phyloP scores from a whole-genome alignment of 768 basidiomycete genomes.

The Artomyces pyxidatus region DNA sequence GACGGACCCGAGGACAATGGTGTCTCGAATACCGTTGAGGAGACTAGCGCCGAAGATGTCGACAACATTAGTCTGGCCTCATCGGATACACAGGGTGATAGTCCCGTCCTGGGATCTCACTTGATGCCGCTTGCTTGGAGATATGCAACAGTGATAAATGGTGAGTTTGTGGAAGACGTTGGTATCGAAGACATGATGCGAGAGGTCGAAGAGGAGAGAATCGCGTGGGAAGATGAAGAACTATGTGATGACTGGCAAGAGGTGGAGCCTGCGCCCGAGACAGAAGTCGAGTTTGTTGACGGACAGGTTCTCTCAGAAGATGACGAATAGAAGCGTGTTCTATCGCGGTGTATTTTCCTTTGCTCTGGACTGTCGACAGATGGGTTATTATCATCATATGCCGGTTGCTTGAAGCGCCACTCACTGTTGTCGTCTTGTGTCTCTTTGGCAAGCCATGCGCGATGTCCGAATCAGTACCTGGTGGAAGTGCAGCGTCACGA shows the following conservation, averaged over 20 bases:
- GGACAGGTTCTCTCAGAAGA: no score
- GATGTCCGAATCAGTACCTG: no score
- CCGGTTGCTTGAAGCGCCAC: no score
- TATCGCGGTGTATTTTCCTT: not conserved
- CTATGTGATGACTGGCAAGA: not conserved
- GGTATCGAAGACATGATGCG: not conserved
- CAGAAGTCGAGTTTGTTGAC: not conserved
- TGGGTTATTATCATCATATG: not conserved
- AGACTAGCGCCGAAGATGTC: no score
- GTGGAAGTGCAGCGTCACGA: no score
- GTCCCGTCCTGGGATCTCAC: not conserved
- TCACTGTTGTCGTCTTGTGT: no score
- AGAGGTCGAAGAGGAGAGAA: not conserved
- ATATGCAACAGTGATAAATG: not conserved
- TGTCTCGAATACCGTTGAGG: not conserved
- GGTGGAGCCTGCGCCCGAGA: not conserved
- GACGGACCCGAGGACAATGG: no score
- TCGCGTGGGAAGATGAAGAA: not conserved
- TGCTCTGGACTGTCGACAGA: not conserved
- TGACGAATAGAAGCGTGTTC: not conserved
- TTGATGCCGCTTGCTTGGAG: not conserved
- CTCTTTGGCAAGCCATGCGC: no score
- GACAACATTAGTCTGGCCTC: no score
- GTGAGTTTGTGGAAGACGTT: not conserved
- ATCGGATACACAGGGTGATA: no score